Percentiles rank a stretch among this genome's conserved stretches.
phyloP scores from a whole-genome alignment of 768 basidiomycete species.

The Tulasnella sp. region DNA sequence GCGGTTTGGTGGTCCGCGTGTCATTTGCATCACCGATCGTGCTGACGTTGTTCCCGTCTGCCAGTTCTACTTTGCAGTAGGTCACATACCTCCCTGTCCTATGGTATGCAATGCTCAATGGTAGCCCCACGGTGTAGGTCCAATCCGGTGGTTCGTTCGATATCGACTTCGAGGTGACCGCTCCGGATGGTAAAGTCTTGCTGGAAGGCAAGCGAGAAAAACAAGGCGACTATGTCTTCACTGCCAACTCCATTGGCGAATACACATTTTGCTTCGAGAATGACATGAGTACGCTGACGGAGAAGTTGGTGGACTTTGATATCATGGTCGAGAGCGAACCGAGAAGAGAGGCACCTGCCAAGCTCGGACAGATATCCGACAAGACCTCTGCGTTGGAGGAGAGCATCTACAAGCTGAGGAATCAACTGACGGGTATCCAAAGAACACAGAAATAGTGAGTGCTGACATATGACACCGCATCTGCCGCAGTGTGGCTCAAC shows the following conservation, averaged over 20 bases:
- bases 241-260: conserved; percentile 82
- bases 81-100: conserved; percentile 24
- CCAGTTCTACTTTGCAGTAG: conserved; percentile 95
- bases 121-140: conserved; percentile 43
- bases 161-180: conserved; percentile 85
- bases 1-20: not conserved
- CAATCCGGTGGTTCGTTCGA: conserved; percentile 97
- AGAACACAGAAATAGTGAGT: conserved; percentile 88
- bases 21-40: too few species aligned
- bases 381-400: conserved; percentile 92
- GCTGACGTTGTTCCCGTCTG: conserved; percentile 16
- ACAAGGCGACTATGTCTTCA: conserved; percentile 94
- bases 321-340: conserved; percentile 99
- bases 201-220: conserved; percentile 82
- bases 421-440: conserved; percentile 79
- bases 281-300: conserved; percentile 87
- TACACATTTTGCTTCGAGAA: conserved; percentile 97
- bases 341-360: conserved; percentile 74
- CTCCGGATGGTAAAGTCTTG: conserved; percentile 77
- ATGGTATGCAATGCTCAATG: too few species aligned
- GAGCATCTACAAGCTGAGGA: conserved; percentile 83
- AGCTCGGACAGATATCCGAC: conserved; percentile 76
- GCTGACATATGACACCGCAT: not conserved
- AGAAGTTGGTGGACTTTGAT: conserved; percentile 89
- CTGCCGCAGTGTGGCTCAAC: not conserved